Conservation (phyloP, 2,329 filamentous ascomycete genomes). For the Claviceps sp. region DNA sequence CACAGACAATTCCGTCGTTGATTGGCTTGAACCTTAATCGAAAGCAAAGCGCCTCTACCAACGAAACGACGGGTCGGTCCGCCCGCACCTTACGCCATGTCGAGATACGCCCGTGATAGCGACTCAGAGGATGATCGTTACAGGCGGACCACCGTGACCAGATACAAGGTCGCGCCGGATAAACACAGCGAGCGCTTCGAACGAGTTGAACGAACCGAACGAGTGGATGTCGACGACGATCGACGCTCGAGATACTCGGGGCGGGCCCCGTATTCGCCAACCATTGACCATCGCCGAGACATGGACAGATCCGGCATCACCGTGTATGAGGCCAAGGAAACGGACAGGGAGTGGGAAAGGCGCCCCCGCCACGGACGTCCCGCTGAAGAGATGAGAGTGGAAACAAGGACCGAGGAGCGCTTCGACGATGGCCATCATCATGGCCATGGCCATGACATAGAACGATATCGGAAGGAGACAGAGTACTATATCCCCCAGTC, state of each 20-base stretch:
- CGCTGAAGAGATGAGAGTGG: conserved; percentile 39
- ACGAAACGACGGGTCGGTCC: conserved; percentile 6
- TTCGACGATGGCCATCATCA: conserved; percentile 30
- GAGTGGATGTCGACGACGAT: conserved; percentile 32
- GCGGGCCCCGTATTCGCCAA: conserved; percentile 24
- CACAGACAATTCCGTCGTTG: background rate
- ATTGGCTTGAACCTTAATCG: conserved; percentile 1
- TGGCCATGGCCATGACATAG: conserved; percentile 37
- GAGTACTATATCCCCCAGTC: conserved; percentile 45
- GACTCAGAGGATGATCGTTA: conserved; percentile 32
- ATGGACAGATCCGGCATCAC: conserved; percentile 18
- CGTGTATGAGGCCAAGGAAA: conserved; percentile 21
- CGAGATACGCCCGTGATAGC: conserved; percentile 22
- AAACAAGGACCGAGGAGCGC: conserved; percentile 38
- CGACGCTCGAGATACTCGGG: conserved; percentile 30
- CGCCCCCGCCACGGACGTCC: conserved; percentile 26
- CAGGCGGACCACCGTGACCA: conserved; percentile 34
- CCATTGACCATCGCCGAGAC: conserved; percentile 24
- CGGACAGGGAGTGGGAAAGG: conserved; percentile 31
- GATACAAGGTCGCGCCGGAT: conserved; percentile 36
- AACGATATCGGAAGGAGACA: conserved; percentile 47
- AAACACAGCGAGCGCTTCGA: conserved; percentile 27
- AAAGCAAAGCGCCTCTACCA: conserved; percentile 3
- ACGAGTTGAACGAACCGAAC: conserved; percentile 23
- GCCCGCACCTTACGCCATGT: conserved; percentile 14